Base-by-base conservation (phyloP, 2,329 filamentous ascomycete genomes). In the Fusarium gaditjirri region DNA sequence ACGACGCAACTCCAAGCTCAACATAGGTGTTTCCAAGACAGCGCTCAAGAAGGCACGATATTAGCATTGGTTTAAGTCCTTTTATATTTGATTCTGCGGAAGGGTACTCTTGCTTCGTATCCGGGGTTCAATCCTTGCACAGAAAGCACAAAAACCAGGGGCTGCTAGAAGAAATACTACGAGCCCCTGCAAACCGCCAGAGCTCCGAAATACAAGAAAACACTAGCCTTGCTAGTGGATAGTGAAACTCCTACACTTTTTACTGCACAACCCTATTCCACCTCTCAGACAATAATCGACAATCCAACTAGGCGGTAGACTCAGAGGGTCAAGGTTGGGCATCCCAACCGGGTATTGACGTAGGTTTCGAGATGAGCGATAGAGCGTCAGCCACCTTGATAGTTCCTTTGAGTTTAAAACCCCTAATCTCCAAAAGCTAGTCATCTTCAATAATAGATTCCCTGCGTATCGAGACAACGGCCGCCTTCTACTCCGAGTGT, bases 201-300 rank as follows among this genome's bases (percentile, higher is more conserved):
- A 23, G 3, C 29, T 11, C 25, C 17, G 5, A 19, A 12, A 21
- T 14, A 50, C 31, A 21, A 25, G 12, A 14, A 6, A 11, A 35
- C 8, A 21, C 6, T 4, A 7, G n/a, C 3, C 4, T 25, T 10
- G 1, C 8, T 3, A 25, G 6, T 5, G 2, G 4, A 21, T 4
- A 50, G 29, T 14, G 3, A 12, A 8, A 11, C 1, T 1, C 14
- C 6, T 10, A 49, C 19, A 16, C 16, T 49, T 23, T 23, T 3
- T 8, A 14, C 39, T 42, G n/a, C n/a, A 42, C 12, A 11, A 21
- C 29, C 6, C n/a, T 23, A 19, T 33, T 23, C 4, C 16, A 49
- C 12, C 46, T 33, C 12, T 11, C 8, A 12, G 4, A 8, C 29
- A 2, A 16, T 13, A 10, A 25, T 19, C 29, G 12, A 25, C 16